Percentiles rank a stretch among this genome's conserved stretches.
Evolutionary conservation across 805 yeast species (phyloP).

Genomic region (Metschnikowia aberdeeniae): DNA sequence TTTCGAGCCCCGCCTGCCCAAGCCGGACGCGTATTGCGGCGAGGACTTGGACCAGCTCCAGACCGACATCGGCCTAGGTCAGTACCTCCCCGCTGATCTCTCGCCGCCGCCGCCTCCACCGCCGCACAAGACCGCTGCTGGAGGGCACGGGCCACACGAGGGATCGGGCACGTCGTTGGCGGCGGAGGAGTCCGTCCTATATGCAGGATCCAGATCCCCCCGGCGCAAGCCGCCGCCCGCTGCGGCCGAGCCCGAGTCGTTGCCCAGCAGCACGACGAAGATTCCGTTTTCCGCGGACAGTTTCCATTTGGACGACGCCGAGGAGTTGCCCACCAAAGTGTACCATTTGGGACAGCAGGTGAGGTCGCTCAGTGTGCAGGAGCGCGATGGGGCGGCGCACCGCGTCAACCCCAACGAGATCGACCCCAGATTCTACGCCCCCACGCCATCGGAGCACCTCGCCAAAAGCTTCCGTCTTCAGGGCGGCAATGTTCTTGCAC

Average conservation of each 20-base stretch:
- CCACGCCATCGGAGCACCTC: slow-evolving; percentile 44
- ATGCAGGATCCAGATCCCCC: background rate
- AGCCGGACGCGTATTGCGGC: background rate
- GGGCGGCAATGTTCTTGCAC: slow-evolving; percentile 16
- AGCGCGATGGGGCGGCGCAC: slow-evolving; percentile 10
- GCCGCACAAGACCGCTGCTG: background rate
- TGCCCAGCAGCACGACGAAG: slow-evolving; percentile 17
- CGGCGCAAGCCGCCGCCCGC: slow-evolving; percentile 18
- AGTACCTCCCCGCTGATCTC: slow-evolving; percentile 3
- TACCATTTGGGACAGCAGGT: slow-evolving; percentile 34
- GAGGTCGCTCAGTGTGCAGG: slow-evolving; percentile 25
- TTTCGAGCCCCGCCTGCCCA: slow-evolving; percentile 4
- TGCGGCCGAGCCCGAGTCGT: background rate
- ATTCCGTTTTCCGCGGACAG: slow-evolving; percentile 43
- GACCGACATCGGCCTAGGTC: slow-evolving; percentile 9
- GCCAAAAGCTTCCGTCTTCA: slow-evolving; percentile 21
- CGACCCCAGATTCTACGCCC: slow-evolving; percentile 40
- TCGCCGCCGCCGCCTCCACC: slow-evolving; percentile 18
- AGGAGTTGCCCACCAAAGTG: slow-evolving; percentile 32
- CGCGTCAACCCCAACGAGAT: slow-evolving; percentile 18
- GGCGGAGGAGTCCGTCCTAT: no score
- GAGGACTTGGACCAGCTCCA: slow-evolving; percentile 4
- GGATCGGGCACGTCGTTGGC: background rate
- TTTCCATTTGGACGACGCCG: slow-evolving; percentile 33
- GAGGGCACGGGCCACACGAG: background rate